Conservation (phyloP, 495 filamentous ascomycete species). For the Cercophora sp. region DNA sequence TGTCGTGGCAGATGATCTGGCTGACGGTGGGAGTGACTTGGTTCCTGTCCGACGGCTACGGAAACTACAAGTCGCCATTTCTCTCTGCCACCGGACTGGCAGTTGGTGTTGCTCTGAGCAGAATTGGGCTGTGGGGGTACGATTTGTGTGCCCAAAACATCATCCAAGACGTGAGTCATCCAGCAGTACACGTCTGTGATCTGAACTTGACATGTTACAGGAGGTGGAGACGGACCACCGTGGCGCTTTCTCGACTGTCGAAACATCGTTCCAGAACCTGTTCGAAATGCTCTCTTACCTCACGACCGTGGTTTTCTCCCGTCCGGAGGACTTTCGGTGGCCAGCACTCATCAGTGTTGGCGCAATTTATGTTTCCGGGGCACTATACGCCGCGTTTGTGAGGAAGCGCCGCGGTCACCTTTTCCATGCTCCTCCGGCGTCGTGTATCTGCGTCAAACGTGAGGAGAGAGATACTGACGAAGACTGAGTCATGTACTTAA, state of each 20-base stretch:
- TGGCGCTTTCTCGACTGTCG: slow-evolving; percentile 59
- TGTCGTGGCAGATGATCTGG: slow-evolving; percentile 58
- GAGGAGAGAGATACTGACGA: not conserved
- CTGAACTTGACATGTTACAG: slow-evolving; percentile 21
- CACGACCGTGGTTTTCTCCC: slow-evolving; percentile 55
- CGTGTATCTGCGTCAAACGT: not conserved
- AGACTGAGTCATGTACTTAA: too few species aligned
- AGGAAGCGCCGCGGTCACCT: slow-evolving; percentile 59
- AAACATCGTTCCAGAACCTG: slow-evolving; percentile 58
- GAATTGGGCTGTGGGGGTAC: slow-evolving; percentile 65
- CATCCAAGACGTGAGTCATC: slow-evolving; percentile 56
- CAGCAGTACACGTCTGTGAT: not conserved
- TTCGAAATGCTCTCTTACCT: slow-evolving; percentile 63
- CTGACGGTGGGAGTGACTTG: slow-evolving; percentile 41
- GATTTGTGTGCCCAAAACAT: slow-evolving; percentile 63
- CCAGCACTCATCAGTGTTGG: slow-evolving; percentile 55
- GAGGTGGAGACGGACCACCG: slow-evolving; percentile 47
- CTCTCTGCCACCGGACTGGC: slow-evolving; percentile 46
- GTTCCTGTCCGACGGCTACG: slow-evolving; percentile 32
- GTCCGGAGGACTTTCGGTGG: slow-evolving; percentile 56
- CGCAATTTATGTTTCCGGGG: slow-evolving; percentile 47
- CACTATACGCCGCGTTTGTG: slow-evolving; percentile 54
- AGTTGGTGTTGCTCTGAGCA: slow-evolving; percentile 51
- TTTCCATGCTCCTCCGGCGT: slow-evolving; percentile 38
- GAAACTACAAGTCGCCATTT: slow-evolving; percentile 3